Evolutionary conservation across 2,329 filamentous ascomycete genomes (phyloP).

Genomic region (Metarhizium robertsii): DNA sequence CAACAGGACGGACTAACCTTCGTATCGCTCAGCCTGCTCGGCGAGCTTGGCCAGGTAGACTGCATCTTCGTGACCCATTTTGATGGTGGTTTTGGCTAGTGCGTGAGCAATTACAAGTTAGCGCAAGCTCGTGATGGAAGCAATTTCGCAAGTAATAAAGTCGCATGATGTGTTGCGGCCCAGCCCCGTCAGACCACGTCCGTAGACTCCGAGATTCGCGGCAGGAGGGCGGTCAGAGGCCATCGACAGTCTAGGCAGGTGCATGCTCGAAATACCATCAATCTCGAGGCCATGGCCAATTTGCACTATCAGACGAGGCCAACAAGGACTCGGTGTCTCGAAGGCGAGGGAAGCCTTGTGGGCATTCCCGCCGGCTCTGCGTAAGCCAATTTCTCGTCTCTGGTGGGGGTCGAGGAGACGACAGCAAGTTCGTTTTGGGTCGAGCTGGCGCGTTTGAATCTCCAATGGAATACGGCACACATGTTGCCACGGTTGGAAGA

Average conservation of each 20-base stretch:
- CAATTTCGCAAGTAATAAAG: neutral
- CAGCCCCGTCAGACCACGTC: neutral
- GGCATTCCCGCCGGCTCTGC: neutral
- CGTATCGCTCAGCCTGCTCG: conserved; percentile 99
- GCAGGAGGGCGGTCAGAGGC: conserved; percentile 2
- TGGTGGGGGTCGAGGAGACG: neutral
- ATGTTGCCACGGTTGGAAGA: neutral
- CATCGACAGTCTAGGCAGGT: neutral
- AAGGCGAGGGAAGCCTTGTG: neutral
- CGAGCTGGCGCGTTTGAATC: neutral
- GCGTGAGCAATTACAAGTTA: neutral
- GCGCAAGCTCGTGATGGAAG: neutral
- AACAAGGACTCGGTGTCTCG: neutral
- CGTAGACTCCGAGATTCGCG: neutral
- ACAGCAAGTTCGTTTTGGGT: neutral
- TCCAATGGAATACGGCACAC: neutral
- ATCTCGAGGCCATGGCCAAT: neutral
- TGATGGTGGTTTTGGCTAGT: conserved; percentile 27
- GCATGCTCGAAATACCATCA: neutral
- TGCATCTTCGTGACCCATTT: conserved; percentile 98
- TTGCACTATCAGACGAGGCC: neutral
- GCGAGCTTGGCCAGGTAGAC: conserved; percentile 99
- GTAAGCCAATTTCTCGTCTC: neutral
- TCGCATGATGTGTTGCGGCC: neutral
- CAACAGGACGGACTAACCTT: conserved; percentile 63